Evolutionary conservation across 2,329 filamentous ascomycete genomes (phyloP).

Genomic region (Botryotinia calthae): DNA sequence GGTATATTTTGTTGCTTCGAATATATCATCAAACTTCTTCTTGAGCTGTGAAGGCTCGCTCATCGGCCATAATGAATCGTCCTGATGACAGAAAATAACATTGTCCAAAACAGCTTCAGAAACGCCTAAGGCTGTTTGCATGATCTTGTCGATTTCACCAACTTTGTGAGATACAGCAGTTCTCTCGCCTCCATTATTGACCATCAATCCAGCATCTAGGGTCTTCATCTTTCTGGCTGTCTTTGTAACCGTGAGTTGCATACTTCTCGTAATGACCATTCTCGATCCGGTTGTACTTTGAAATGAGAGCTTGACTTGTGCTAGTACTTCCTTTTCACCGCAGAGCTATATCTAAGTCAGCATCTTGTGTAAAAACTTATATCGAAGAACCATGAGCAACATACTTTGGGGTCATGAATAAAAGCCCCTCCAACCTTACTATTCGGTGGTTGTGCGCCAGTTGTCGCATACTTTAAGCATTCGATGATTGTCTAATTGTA

Average conservation of each 20-base stretch:
- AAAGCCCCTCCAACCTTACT: slow-evolving; percentile 84
- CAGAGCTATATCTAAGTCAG: slow-evolving; percentile 52
- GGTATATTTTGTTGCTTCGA: slow-evolving; percentile 94
- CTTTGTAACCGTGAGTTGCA: slow-evolving; percentile 87
- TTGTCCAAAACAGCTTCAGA: slow-evolving; percentile 86
- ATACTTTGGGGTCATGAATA: slow-evolving; percentile 90
- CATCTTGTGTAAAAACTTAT: slow-evolving; percentile 18
- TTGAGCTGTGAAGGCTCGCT: slow-evolving; percentile 83
- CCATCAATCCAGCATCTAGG: slow-evolving; percentile 74
- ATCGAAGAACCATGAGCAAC: slow-evolving; percentile 6
- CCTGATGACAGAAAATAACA: slow-evolving; percentile 98
- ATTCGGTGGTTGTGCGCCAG: slow-evolving; percentile 88
- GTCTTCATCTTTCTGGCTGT: slow-evolving; percentile 67
- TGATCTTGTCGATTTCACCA: slow-evolving; percentile 76
- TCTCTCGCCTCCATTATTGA: slow-evolving; percentile 76
- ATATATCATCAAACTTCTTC: slow-evolving; percentile 95
- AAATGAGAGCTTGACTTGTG: slow-evolving; percentile 89
- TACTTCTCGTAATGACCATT: slow-evolving; percentile 78
- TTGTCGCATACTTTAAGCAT: slow-evolving; percentile 96
- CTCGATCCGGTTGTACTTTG: slow-evolving; percentile 72
- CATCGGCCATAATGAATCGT: slow-evolving; percentile 96
- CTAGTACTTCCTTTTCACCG: slow-evolving; percentile 84
- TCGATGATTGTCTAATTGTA: slow-evolving; percentile 82
- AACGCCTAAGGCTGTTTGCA: slow-evolving; percentile 85
- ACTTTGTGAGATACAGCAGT: slow-evolving; percentile 75